These are phyloP conservation scores for Smallanthus sonchifolius DNA, from an alignment of 129 eudicot species.

Conservation along the genomic window DNA sequence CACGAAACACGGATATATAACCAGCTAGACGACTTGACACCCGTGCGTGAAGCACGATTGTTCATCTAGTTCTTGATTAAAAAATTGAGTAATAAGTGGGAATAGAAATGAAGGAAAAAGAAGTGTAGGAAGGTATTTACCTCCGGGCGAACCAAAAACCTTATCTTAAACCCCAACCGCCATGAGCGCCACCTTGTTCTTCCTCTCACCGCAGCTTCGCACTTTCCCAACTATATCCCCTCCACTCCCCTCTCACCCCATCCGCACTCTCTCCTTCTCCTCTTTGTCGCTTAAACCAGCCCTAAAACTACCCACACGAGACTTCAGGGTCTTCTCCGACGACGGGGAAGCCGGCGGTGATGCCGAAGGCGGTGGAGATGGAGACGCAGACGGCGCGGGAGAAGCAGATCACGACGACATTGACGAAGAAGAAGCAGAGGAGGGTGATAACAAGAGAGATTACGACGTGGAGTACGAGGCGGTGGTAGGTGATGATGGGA, in stretches of 20 bases:
- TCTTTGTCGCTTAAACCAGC: conserved; percentile 14
- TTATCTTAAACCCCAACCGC: background rate
- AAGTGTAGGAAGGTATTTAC: too few species aligned
- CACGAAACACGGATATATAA: too few species aligned
- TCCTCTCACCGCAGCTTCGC: conserved; percentile 31
- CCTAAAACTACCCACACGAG: conserved; percentile 20
- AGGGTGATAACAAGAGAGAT: conserved; percentile 74
- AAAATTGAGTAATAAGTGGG: too few species aligned
- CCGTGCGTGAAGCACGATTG: too few species aligned
- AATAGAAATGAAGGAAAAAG: too few species aligned
- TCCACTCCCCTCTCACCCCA: conserved; percentile 19
- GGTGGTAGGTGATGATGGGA: conserved; percentile 39
- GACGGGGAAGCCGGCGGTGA: conserved; percentile 59
- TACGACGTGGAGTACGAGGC: conserved; percentile 77
- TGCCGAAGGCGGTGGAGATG: conserved; percentile 44
- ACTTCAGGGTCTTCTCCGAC: conserved; percentile 60
- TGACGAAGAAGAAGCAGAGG: conserved; percentile 85
- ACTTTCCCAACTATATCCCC: conserved; percentile 23
- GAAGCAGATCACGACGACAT: conserved; percentile 57
- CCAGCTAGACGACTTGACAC: too few species aligned
- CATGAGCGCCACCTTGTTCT: conserved; percentile 48
- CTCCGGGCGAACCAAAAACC: too few species aligned
- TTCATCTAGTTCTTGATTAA: too few species aligned
- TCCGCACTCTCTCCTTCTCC: conserved; percentile 3
- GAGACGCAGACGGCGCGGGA: conserved; percentile 45